These are phyloP conservation scores for Colletotrichum sublineola DNA, from an alignment of 2,329 filamentous ascomycete species.

Conservation along the genomic window DNA sequence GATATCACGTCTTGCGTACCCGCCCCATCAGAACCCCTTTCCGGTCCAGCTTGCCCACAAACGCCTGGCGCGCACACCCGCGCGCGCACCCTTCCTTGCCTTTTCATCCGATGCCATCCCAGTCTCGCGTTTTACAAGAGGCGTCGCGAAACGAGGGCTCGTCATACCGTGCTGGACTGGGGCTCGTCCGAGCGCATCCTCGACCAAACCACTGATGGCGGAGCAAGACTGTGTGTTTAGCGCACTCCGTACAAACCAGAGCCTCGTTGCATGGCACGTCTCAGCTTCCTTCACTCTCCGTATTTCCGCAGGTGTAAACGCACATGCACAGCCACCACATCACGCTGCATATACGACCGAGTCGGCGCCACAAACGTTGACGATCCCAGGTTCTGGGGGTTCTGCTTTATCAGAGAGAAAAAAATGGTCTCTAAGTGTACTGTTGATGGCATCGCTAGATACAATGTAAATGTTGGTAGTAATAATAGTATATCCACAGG, in stretches of 20 bases:
- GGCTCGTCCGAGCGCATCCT: conserved; percentile 17
- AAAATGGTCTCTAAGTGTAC: conserved; percentile 40
- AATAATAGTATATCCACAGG: conserved; percentile 41
- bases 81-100: neutral
- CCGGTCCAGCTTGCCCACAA: neutral
- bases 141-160: conserved; percentile 25
- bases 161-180: conserved; percentile 3
- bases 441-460: conserved; percentile 41
- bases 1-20: neutral
- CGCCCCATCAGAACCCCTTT: neutral
- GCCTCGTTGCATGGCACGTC: conserved; percentile 3
- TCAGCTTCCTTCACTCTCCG: conserved; percentile 10
- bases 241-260: neutral
- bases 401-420: conserved; percentile 9
- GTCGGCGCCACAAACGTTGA: neutral
- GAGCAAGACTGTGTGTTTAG: neutral
- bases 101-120: conserved; percentile 17
- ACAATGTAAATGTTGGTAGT: conserved; percentile 42
- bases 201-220: neutral
- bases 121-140: conserved; percentile 24
- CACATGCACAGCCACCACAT: neutral
- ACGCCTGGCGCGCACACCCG: neutral
- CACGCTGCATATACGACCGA: neutral
- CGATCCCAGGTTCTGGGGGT: conserved; percentile 15
- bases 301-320: neutral